A percentile compares a stretch with the other conserved stretches of the same genome.
Evolutionary conservation across 2,329 filamentous ascomycete species (phyloP).

Genomic region (Hyphodiscus sp.): DNA sequence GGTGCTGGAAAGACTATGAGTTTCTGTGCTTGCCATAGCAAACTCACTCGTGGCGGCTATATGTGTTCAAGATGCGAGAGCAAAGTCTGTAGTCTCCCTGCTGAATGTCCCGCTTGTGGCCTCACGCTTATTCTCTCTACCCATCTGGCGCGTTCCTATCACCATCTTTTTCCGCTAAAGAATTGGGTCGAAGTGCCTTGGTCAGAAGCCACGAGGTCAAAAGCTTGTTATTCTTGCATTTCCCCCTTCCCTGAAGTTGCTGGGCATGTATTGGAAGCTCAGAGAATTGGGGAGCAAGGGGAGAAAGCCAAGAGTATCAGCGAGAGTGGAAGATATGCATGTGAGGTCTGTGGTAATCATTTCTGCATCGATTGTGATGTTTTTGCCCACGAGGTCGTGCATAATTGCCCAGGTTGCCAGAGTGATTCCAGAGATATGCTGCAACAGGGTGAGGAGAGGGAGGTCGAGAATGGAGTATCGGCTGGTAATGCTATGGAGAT

Average conservation of each 20-base stretch:
- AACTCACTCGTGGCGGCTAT: slow-evolving; percentile 77
- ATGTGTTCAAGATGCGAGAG: slow-evolving; percentile 80
- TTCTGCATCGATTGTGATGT: slow-evolving; percentile 99
- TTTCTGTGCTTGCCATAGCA: slow-evolving; percentile 87
- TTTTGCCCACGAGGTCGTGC: slow-evolving; percentile 86
- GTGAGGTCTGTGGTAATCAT: slow-evolving; percentile 77
- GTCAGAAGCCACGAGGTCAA: slow-evolving; percentile 52
- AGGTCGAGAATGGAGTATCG: neutral
- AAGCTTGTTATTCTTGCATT: slow-evolving; percentile 73
- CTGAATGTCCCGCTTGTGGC: slow-evolving; percentile 85
- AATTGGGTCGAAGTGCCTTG: slow-evolving; percentile 92
- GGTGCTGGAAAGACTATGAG: slow-evolving; percentile 59
- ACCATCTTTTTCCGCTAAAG: slow-evolving; percentile 81
- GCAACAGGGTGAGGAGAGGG: neutral
- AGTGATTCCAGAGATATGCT: slow-evolving; percentile 17
- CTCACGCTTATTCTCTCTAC: slow-evolving; percentile 92
- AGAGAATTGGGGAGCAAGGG: slow-evolving; percentile 12
- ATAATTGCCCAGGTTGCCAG: slow-evolving; percentile 87
- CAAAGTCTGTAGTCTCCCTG: slow-evolving; percentile 84
- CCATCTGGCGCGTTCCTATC: slow-evolving; percentile 85
- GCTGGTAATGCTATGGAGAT: neutral
- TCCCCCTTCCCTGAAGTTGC: slow-evolving; percentile 54
- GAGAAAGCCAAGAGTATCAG: slow-evolving; percentile 57
- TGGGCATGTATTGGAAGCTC: neutral
- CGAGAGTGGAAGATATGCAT: slow-evolving; percentile 84